phyloP scores from a whole-genome alignment of 306 rosid species.

The Quercus bicolor region DNA sequence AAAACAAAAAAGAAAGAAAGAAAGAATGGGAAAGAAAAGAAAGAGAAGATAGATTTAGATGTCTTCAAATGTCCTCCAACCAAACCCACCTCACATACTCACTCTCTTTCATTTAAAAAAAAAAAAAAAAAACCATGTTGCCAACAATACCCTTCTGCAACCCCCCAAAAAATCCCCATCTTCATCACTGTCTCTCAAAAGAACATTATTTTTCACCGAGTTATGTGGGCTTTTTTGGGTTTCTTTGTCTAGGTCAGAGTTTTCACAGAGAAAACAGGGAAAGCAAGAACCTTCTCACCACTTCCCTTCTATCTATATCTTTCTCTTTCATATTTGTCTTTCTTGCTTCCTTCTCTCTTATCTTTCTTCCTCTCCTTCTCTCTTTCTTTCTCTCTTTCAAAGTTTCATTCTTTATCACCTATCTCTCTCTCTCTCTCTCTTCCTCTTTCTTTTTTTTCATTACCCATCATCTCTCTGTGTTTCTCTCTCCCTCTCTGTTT shows the following conservation, averaged over 20 bases:
- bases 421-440: slow-evolving; percentile 10
- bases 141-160: slow-evolving; percentile 99
- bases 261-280: slow-evolving; percentile 91
- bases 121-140: slow-evolving; percentile 32
- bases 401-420: slow-evolving; percentile 10
- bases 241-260: slow-evolving; percentile 90
- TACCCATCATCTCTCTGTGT: slow-evolving; percentile 16
- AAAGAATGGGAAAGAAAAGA: slow-evolving; percentile 37
- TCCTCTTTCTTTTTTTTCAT: slow-evolving; percentile 17
- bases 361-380: background rate
- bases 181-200: slow-evolving; percentile 89
- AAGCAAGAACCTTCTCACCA: slow-evolving; percentile 70
- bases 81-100: slow-evolving; percentile 66
- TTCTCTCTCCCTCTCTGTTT: background rate
- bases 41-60: slow-evolving; percentile 39
- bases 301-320: slow-evolving; percentile 1
- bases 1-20: slow-evolving; percentile 39
- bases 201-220: slow-evolving; percentile 82
- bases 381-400: slow-evolving; percentile 21
- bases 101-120: slow-evolving; percentile 19
- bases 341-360: background rate
- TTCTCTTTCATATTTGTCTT: slow-evolving; percentile 1
- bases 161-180: slow-evolving; percentile 88
- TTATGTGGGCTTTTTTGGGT: slow-evolving; percentile 97
- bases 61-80: slow-evolving; percentile 96